Conservation (phyloP, 805 yeast genomes). For the Candida ortonii region DNA sequence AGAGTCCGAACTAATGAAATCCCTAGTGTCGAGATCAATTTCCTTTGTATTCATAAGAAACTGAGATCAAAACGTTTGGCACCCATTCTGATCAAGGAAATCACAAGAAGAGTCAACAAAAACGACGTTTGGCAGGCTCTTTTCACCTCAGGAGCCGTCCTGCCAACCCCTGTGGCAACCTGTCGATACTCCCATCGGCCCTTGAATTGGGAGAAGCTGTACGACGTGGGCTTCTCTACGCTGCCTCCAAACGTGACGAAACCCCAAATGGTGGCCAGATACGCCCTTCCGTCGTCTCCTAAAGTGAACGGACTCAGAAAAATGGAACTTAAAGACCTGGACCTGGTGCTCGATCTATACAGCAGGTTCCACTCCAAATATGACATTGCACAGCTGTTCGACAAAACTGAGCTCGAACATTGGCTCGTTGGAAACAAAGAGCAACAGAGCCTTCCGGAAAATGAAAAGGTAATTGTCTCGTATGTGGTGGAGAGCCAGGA, state of each 20-base stretch:
- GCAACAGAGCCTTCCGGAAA: slow-evolving; percentile 18
- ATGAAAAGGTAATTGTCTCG: slow-evolving; percentile 59
- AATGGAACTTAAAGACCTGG: slow-evolving; percentile 60
- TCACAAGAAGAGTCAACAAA: slow-evolving; percentile 87
- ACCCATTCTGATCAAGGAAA: slow-evolving; percentile 89
- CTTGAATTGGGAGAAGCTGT: slow-evolving; percentile 82
- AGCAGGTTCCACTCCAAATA: slow-evolving; percentile 62
- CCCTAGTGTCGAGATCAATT: slow-evolving; percentile 84
- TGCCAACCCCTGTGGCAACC: slow-evolving; percentile 89
- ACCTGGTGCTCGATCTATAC: slow-evolving; percentile 58
- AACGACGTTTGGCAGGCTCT: slow-evolving; percentile 92
- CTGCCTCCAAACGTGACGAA: slow-evolving; percentile 70
- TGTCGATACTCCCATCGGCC: slow-evolving; percentile 94
- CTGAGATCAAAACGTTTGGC: slow-evolving; percentile 90
- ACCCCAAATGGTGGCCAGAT: slow-evolving; percentile 61
- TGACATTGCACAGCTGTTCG: slow-evolving; percentile 69
- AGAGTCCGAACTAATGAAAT: slow-evolving; percentile 48
- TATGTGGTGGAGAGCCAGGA: slow-evolving; percentile 70
- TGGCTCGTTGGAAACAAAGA: slow-evolving; percentile 64
- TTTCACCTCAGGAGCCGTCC: slow-evolving; percentile 85
- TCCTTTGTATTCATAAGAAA: slow-evolving; percentile 91
- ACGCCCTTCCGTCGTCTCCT: slow-evolving; percentile 52
- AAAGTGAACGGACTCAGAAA: slow-evolving; percentile 54
- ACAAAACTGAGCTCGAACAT: slow-evolving; percentile 66
- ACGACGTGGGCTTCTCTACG: slow-evolving; percentile 86